These are phyloP conservation scores for Cyamopsis tetragonoloba DNA, from an alignment of 306 rosid genomes.

Conservation along the genomic window DNA sequence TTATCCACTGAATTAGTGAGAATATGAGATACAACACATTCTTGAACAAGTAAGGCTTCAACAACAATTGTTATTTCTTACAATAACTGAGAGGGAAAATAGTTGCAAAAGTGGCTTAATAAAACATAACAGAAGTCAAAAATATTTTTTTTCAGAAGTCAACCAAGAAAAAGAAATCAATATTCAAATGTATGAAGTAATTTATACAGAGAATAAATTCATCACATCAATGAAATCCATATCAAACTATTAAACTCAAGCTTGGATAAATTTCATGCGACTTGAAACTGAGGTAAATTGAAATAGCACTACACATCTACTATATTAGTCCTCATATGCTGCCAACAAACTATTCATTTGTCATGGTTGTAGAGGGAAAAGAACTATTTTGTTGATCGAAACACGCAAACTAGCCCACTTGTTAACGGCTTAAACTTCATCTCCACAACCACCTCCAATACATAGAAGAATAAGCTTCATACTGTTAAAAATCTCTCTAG, in stretches of 20 bases:
- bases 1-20: background rate
- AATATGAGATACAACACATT: background rate
- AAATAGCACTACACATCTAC: background rate
- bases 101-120: background rate
- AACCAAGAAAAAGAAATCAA: background rate
- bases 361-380: too few species aligned
- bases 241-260: background rate
- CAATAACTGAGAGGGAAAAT: background rate
- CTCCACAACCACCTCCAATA: background rate
- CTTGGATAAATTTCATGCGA: background rate
- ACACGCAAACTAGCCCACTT: background rate
- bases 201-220: background rate
- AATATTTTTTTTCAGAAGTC: background rate
- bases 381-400: background rate
- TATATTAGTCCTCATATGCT: background rate
- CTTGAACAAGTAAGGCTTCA: background rate
- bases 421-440: background rate
- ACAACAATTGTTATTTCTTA: background rate
- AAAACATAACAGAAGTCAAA: constrained; percentile 1
- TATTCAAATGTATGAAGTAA: background rate
- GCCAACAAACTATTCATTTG: background rate
- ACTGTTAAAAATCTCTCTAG: background rate
- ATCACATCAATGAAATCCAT: background rate
- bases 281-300: background rate
- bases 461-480: background rate